phyloP scores from a whole-genome alignment of 2,329 filamentous ascomycete genomes.

The Colletotrichum sp. region DNA sequence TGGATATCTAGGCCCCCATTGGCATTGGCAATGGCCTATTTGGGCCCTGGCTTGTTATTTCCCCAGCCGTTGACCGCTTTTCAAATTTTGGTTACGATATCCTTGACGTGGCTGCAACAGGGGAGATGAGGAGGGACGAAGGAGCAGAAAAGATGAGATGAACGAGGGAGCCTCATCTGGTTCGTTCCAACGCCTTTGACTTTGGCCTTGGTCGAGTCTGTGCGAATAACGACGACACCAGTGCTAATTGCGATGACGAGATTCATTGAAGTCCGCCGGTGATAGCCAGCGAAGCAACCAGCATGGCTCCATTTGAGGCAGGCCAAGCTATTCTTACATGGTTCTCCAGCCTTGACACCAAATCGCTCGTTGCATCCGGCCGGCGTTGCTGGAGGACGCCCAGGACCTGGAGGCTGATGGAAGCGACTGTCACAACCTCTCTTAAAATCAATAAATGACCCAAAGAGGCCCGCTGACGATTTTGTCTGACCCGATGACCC shows the following conservation, averaged over 20 bases:
- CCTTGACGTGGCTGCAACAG: constrained; percentile 11
- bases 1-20: background rate
- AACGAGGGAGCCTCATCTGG: constrained; percentile 7
- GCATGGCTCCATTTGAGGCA: background rate
- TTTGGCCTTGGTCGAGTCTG: background rate
- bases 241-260: background rate
- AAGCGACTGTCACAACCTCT: background rate
- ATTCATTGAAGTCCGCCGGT: background rate
- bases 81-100: constrained; percentile 2
- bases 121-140: constrained; percentile 7
- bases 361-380: background rate
- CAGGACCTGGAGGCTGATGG: background rate
- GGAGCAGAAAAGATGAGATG: constrained; percentile 10
- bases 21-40: background rate
- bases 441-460: constrained; percentile 3
- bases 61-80: background rate
- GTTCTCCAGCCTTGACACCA: background rate
- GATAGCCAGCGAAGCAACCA: background rate
- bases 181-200: constrained; percentile 1
- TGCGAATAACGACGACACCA: background rate
- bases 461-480: background rate
- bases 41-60: background rate
- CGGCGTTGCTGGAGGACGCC: background rate
- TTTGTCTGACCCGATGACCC: background rate
- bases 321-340: background rate